Percentiles rank a stretch among this genome's conserved stretches.
Conservation (phyloP, 2,329 filamentous ascomycete species). For the Calonectria henricotiae region DNA sequence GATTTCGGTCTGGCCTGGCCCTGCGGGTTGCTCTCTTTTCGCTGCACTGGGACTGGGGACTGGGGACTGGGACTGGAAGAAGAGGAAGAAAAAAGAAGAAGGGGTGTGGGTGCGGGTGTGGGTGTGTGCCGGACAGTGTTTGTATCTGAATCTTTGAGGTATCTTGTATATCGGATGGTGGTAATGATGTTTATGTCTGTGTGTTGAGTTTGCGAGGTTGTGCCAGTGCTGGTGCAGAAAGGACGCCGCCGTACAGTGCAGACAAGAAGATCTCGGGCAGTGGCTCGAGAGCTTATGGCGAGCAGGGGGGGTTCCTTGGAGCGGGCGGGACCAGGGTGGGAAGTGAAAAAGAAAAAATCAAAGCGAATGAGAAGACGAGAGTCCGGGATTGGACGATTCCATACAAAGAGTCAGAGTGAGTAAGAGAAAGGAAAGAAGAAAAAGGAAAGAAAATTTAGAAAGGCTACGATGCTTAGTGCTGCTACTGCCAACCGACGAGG, state of each 20-base stretch:
- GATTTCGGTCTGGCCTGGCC: constrained; percentile 10
- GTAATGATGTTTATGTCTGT: constrained; percentile 26
- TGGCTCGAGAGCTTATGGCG: constrained; percentile 15
- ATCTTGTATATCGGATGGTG: constrained; percentile 25
- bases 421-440: constrained; percentile 16
- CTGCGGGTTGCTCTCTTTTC: too few species aligned
- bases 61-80: too few species aligned
- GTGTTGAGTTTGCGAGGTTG: constrained; percentile 23
- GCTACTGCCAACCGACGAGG: constrained; percentile 2
- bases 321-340: constrained; percentile 9
- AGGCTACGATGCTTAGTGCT: neutral
- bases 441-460: constrained; percentile 2
- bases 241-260: constrained; percentile 12
- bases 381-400: constrained; percentile 17
- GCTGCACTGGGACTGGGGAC: too few species aligned
- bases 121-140: neutral
- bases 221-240: neutral
- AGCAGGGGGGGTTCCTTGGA: constrained; percentile 21
- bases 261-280: constrained; percentile 10
- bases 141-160: neutral
- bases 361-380: neutral
- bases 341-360: constrained; percentile 18
- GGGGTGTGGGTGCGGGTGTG: neutral
- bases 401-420: constrained; percentile 11
- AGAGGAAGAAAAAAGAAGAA: neutral